Evolutionary conservation across 768 basidiomycete species (phyloP).

Genomic region (Agrocybe praecox): DNA sequence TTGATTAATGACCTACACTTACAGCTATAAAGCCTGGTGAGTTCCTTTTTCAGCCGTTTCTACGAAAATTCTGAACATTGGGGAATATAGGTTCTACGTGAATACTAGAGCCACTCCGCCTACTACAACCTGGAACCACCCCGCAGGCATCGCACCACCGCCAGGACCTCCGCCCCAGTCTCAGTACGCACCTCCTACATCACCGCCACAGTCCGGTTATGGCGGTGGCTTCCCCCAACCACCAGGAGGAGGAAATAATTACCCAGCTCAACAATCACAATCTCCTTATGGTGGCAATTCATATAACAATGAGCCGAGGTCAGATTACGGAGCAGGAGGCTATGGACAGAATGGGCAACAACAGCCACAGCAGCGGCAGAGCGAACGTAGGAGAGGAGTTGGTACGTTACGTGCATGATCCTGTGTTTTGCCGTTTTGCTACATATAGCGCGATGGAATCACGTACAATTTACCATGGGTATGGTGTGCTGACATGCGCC

Average conservation of each 20-base stretch:
- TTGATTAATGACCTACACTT: conserved; percentile 8
- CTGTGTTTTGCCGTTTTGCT: conserved; percentile 5
- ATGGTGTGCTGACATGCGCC: neutral
- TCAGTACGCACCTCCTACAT: conserved; percentile 41
- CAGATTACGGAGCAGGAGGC: conserved; percentile 16
- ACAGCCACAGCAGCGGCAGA: neutral
- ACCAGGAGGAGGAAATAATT: conserved; percentile 14
- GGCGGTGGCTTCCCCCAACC: conserved; percentile 7
- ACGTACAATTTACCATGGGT: neutral
- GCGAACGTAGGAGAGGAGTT: conserved; percentile 14
- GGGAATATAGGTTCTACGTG: conserved; percentile 69
- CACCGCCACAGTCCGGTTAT: conserved; percentile 45
- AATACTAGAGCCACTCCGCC: conserved; percentile 66
- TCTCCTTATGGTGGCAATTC: conserved; percentile 7
- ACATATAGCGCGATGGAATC: too few species aligned
- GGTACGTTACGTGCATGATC: conserved; percentile 8
- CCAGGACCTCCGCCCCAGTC: conserved; percentile 51
- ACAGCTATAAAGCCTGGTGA: conserved; percentile 68
- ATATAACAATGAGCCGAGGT: neutral
- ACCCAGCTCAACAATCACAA: conserved; percentile 17
- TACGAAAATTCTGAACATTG: neutral
- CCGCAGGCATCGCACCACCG: conserved; percentile 30
- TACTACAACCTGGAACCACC: conserved; percentile 66
- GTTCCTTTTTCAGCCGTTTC: conserved; percentile 17
- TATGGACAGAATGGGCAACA: conserved; percentile 15